A percentile compares a stretch with the other conserved stretches of the same genome.
These are phyloP conservation scores for Sarcodon sp. DNA, from an alignment of 768 basidiomycete species.

Conservation along the genomic window DNA sequence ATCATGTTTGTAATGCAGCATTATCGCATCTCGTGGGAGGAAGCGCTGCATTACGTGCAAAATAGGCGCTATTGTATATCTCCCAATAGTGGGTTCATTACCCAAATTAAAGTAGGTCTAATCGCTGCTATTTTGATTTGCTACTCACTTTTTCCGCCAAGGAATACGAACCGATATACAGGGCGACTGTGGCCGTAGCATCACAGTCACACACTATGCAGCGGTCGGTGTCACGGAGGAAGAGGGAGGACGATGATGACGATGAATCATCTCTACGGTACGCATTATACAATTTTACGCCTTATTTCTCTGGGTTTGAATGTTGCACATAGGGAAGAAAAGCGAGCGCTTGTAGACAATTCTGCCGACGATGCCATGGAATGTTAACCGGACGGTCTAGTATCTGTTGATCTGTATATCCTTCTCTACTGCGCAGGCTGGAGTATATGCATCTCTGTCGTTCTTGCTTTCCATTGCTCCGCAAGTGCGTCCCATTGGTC, in stretches of 20 bases:
- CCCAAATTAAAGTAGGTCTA: conserved; percentile 69
- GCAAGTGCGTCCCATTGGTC: too few relatives aligned
- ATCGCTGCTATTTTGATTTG: neutral
- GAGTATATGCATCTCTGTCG: too few relatives aligned
- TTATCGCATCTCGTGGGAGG: conserved; percentile 73
- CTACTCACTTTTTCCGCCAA: conserved; percentile 16
- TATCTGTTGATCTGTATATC: neutral
- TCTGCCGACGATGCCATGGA: conserved; percentile 20
- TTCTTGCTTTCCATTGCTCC: too few relatives aligned
- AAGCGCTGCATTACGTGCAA: conserved; percentile 79
- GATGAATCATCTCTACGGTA: conserved; percentile 41
- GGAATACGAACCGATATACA: conserved; percentile 93
- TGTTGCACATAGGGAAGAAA: conserved; percentile 20
- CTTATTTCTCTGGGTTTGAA: too few relatives aligned
- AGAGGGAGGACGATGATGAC: conserved; percentile 60
- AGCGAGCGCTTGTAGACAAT: conserved; percentile 24
- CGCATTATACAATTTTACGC: neutral
- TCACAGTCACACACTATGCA: conserved; percentile 14
- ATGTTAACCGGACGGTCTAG: conserved; percentile 3
- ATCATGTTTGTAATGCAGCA: conserved; percentile 92
- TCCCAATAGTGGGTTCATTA: conserved; percentile 84
- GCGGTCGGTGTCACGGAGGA: conserved; percentile 39
- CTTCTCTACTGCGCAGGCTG: neutral
- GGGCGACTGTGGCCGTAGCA: conserved; percentile 59
- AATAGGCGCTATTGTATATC: conserved; percentile 90